Conservation (phyloP, 1,284 basidiomycete species). For the Termitomyces sp. region DNA sequence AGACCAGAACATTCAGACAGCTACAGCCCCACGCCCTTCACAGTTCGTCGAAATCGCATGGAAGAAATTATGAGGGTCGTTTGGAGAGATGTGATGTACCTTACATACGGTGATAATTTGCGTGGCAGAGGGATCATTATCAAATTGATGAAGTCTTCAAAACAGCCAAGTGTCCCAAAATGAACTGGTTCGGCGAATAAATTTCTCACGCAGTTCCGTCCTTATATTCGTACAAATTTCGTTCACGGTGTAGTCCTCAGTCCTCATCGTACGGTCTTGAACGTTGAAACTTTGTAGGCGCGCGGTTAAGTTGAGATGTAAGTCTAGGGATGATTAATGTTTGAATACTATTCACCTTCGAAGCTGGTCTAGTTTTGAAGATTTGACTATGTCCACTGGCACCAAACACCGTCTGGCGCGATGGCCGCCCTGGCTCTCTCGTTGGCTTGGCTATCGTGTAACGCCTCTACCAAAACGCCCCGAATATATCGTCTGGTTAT, state of each 20-base stretch:
- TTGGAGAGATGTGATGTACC: not conserved
- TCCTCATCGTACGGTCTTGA: not conserved
- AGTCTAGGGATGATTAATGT: not conserved
- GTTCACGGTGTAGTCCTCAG: not conserved
- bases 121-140: not conserved
- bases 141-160: not conserved
- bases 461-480: conserved; percentile 27
- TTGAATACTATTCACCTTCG: not conserved
- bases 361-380: not conserved
- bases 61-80: not conserved
- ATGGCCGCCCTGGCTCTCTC: conserved; percentile 34
- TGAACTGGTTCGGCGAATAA: not conserved
- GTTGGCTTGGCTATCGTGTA: conserved; percentile 43
- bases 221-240: not conserved
- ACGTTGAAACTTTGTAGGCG: too few species aligned
- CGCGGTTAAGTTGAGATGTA: not conserved
- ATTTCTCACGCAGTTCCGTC: not conserved
- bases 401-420: conserved; percentile 26
- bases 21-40: not conserved
- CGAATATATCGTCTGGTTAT: conserved; percentile 32
- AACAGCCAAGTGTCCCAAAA: not conserved
- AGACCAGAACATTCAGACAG: not conserved
- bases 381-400: not conserved
- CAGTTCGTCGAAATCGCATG: not conserved
- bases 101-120: not conserved